phyloP scores from a whole-genome alignment of 768 basidiomycete species.

The Mycena metata region DNA sequence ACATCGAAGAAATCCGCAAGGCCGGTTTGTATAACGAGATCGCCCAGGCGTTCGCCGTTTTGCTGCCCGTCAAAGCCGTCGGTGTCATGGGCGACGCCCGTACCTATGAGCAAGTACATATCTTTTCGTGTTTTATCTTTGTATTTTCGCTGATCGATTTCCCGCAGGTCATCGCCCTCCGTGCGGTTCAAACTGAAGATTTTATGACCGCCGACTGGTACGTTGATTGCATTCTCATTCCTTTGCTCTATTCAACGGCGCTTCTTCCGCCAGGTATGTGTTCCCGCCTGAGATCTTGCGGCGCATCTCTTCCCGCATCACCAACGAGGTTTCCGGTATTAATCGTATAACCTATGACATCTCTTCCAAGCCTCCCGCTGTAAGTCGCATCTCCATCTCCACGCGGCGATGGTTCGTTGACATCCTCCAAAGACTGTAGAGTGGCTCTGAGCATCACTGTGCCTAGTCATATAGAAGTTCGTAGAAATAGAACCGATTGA shows the following conservation, averaged over 20 bases:
- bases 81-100: slow-evolving; percentile 98
- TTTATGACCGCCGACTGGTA: slow-evolving; percentile 99
- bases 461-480: not conserved
- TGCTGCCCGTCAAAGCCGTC: slow-evolving; percentile 95
- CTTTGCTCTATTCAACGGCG: slow-evolving; percentile 32
- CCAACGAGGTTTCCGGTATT: slow-evolving; percentile 97
- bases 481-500: slow-evolving; percentile 4
- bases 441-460: slow-evolving; percentile 22
- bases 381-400: slow-evolving; percentile 52
- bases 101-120: slow-evolving; percentile 91
- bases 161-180: slow-evolving; percentile 86
- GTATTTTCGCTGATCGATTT: slow-evolving; percentile 8
- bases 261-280: slow-evolving; percentile 77
- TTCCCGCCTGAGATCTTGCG: slow-evolving; percentile 93
- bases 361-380: slow-evolving; percentile 96
- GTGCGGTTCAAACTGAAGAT: slow-evolving; percentile 98
- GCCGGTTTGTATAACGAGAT: slow-evolving; percentile 95
- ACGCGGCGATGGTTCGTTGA: slow-evolving; percentile 6
- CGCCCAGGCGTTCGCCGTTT: slow-evolving; percentile 95
- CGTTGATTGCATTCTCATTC: slow-evolving; percentile 40
- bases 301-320: slow-evolving; percentile 95
- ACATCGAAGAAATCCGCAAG: slow-evolving; percentile 96
- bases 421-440: slow-evolving; percentile 25
- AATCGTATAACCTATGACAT: slow-evolving; percentile 97
- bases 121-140: slow-evolving; percentile 2